These are phyloP conservation scores for Euphorbia lathyris DNA, from an alignment of 345 rosid species.

Conservation along the genomic window DNA sequence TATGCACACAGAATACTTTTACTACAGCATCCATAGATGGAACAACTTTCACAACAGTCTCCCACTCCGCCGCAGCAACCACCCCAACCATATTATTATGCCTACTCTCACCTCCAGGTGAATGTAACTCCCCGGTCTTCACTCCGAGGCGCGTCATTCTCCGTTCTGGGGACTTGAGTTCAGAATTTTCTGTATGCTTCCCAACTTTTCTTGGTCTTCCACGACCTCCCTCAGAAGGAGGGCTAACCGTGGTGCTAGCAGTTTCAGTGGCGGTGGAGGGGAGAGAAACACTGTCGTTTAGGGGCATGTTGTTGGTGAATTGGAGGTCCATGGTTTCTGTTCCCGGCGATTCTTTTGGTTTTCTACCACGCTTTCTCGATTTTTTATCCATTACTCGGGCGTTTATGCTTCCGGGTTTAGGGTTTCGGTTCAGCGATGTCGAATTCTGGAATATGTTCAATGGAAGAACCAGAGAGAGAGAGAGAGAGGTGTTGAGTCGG, in stretches of 20 bases:
- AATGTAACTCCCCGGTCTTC: slow-evolving; percentile 34
- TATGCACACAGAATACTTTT: slow-evolving; percentile 86
- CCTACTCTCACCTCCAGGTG: slow-evolving; percentile 19
- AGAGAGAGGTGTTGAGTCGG: not conserved
- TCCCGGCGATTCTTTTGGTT: slow-evolving; percentile 25
- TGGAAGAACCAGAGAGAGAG: no score
- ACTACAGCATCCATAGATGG: slow-evolving; percentile 93
- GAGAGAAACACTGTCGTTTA: slow-evolving; percentile 15
- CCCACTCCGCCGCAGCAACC: slow-evolving; percentile 56
- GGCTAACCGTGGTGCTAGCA: slow-evolving; percentile 19
- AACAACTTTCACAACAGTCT: slow-evolving; percentile 58
- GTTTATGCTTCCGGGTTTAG: not conserved
- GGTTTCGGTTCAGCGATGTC: not conserved
- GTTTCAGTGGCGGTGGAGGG: slow-evolving; percentile 25
- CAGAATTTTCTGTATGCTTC: slow-evolving; percentile 20
- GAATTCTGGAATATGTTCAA: not conserved
- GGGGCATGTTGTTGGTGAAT: slow-evolving; percentile 15
- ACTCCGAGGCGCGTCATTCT: slow-evolving; percentile 35
- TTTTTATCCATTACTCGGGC: slow-evolving; percentile 37
- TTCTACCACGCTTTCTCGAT: slow-evolving; percentile 46
- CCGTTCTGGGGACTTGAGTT: slow-evolving; percentile 30
- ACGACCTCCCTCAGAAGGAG: slow-evolving; percentile 45
- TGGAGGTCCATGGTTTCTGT: slow-evolving; percentile 37
- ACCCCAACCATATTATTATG: slow-evolving; percentile 20
- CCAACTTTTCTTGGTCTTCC: slow-evolving; percentile 43